Evolutionary conservation across 768 basidiomycete genomes (phyloP).

Genomic region (Trametes meyenii): DNA sequence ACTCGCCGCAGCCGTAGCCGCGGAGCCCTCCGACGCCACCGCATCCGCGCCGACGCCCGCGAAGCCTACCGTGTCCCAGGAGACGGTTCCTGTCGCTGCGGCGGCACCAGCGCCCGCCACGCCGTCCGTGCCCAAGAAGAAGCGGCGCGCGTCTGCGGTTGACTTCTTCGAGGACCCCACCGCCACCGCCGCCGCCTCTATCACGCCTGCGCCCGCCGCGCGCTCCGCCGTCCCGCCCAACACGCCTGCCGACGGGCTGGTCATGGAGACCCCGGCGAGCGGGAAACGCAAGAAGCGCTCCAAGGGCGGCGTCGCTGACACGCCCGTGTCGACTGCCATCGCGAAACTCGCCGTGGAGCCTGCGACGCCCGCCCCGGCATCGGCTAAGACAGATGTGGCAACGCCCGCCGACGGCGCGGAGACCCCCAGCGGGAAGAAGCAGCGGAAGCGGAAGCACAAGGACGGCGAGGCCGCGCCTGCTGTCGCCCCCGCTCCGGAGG

Average conservation of each 20-base stretch:
- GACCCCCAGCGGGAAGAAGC: conserved; percentile 18
- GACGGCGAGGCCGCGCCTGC: conserved; percentile 5
- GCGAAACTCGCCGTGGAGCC: conserved; percentile 23
- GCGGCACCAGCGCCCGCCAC: conserved; percentile 19
- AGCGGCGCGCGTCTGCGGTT: conserved; percentile 27
- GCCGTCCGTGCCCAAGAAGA: conserved; percentile 23
- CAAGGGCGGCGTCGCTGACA: conserved; percentile 19
- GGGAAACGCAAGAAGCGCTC: conserved; percentile 27
- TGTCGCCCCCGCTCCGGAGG: neutral
- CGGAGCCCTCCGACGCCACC: conserved; percentile 13
- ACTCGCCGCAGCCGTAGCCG: conserved; percentile 3
- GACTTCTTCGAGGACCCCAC: conserved; percentile 31
- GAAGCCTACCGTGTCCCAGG: neutral
- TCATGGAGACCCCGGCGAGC: conserved; percentile 22
- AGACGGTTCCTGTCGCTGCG: conserved; percentile 12
- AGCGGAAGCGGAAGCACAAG: conserved; percentile 20
- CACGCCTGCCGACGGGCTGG: conserved; percentile 29
- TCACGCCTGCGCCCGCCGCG: conserved; percentile 1
- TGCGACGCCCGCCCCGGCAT: neutral
- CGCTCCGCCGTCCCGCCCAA: conserved; percentile 26
- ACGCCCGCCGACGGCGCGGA: neutral
- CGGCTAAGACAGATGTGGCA: neutral
- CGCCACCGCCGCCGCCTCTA: conserved; percentile 6
- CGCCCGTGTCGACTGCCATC: conserved; percentile 22
- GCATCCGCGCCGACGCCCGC: conserved; percentile 3